Evolutionary conservation across 805 yeast genomes (phyloP), one percentile per base, ranked within the genome.

Genomic region (Kodamaea kaohsiungensis): DNA sequence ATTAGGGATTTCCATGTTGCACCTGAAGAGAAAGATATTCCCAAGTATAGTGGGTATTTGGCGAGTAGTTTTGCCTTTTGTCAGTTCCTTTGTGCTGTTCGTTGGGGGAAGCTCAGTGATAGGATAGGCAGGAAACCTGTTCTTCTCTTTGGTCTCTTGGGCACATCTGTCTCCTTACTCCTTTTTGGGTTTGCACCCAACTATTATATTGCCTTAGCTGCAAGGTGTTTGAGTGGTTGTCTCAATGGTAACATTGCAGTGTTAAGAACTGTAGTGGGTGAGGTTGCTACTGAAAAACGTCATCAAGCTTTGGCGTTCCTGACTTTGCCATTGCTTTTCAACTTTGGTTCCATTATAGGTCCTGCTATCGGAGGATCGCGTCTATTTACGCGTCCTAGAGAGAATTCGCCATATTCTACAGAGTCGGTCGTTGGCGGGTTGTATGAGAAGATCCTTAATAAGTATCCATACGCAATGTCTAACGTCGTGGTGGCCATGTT

Each of bases 201-300:
- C 62, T 82, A 76, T 61, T 77, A 75, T 60, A 71, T 75, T 68
- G 88, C 88, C 0, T 59, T 85, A 2, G 61, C 70, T 12, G 82
- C 88, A 8, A 71, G 89, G 61, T 71, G 79, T 17, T 57, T 78
- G 43, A 78, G 81, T 69, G 90, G 90, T 0, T 67, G 79, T 1
- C 66, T 85, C 43, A 85, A 85, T 62, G 90, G 89, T 6, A 85
- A 85, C 62, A 81, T 84, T 7, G 84, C 86, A 0, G 88, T 85
- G n/a, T 62, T 85, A 33, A 69, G 89, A 64, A 85, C 89, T 0
- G 68, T 77, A 48, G 72, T 85, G 46, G 89, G 88, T 2, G 90
- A 85, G 62, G 66, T 83, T 13, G 86, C 87, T 3, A 66, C 69
- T 5, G 81, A 84, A 53, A 72, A 82, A 51, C 71, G 73, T 37